These are phyloP conservation scores for Picea glauca DNA, from an alignment of 75 land plant species.

Conservation along the genomic window DNA sequence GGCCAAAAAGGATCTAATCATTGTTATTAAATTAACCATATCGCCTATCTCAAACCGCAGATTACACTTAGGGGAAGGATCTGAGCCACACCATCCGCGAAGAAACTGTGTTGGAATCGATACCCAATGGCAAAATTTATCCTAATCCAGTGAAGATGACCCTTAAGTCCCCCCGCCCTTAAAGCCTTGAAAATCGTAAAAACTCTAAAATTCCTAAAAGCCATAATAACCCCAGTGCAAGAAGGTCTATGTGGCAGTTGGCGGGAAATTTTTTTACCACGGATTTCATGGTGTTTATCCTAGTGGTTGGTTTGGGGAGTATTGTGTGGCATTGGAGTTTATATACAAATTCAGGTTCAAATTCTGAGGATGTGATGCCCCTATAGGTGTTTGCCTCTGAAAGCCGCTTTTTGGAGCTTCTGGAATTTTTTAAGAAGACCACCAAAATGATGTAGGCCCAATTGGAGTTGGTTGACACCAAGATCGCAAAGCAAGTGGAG, in stretches of 20 bases:
- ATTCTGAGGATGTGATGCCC: not conserved
- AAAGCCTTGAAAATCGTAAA: not conserved
- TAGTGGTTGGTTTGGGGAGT: conserved; percentile 31
- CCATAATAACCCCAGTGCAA: not conserved
- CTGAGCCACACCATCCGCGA: conserved; percentile 5
- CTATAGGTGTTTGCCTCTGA: conserved; percentile 29
- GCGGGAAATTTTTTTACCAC: not conserved
- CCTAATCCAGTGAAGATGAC: no score
- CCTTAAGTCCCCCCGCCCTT: not conserved
- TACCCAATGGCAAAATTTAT: not conserved
- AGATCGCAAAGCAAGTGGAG: conserved; percentile 58
- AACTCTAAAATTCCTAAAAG: not conserved
- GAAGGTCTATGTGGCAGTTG: not conserved
- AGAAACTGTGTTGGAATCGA: conserved; percentile 11
- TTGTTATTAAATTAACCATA: no score
- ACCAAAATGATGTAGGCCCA: conserved; percentile 82
- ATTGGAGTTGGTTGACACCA: conserved; percentile 74
- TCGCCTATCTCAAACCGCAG: not conserved
- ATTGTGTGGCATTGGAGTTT: conserved; percentile 22
- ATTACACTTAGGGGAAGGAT: not conserved
- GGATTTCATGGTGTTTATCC: conserved; percentile 18
- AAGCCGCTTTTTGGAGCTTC: conserved; percentile 58
- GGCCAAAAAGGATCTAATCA: no score
- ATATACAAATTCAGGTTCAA: not conserved
- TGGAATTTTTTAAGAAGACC: conserved; percentile 58